phyloP scores from a whole-genome alignment of 805 yeast species.

The Pichia manshurica region DNA sequence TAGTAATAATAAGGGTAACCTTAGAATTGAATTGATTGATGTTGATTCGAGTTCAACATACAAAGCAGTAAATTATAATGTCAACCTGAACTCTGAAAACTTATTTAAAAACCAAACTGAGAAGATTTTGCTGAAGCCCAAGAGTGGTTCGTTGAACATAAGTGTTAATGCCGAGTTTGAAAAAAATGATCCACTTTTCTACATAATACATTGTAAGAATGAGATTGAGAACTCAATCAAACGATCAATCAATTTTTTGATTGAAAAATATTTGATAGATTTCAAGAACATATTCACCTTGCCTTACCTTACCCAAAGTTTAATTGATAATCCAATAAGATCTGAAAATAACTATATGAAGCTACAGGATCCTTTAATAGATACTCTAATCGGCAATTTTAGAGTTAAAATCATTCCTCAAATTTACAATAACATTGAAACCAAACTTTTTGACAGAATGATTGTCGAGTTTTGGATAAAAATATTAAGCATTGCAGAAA shows the following conservation, averaged over 20 bases:
- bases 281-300: slow-evolving; percentile 44
- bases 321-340: slow-evolving; percentile 18
- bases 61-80: slow-evolving; percentile 11
- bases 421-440: slow-evolving; percentile 28
- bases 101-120: slow-evolving; percentile 14
- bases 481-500: slow-evolving; percentile 63
- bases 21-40: slow-evolving; percentile 20
- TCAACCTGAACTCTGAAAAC: slow-evolving; percentile 9
- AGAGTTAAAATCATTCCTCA: slow-evolving; percentile 21
- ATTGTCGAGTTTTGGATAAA: slow-evolving; percentile 66
- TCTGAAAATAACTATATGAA: slow-evolving; percentile 18
- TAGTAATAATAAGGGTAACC: background rate
- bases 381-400: slow-evolving; percentile 21
- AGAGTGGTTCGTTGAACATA: slow-evolving; percentile 54
- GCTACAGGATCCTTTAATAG: slow-evolving; percentile 22
- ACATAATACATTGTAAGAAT: slow-evolving; percentile 70
- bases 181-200: slow-evolving; percentile 71
- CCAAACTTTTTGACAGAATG: slow-evolving; percentile 27
- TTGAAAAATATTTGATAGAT: slow-evolving; percentile 63
- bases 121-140: slow-evolving; percentile 24
- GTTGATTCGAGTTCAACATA: slow-evolving; percentile 13
- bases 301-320: slow-evolving; percentile 21
- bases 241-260: slow-evolving; percentile 61
- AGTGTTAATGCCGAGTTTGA: slow-evolving; percentile 76
- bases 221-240: slow-evolving; percentile 59